These are phyloP conservation scores for Penicillium manginii DNA, from an alignment of 495 filamentous ascomycete species.

Conservation along the genomic window DNA sequence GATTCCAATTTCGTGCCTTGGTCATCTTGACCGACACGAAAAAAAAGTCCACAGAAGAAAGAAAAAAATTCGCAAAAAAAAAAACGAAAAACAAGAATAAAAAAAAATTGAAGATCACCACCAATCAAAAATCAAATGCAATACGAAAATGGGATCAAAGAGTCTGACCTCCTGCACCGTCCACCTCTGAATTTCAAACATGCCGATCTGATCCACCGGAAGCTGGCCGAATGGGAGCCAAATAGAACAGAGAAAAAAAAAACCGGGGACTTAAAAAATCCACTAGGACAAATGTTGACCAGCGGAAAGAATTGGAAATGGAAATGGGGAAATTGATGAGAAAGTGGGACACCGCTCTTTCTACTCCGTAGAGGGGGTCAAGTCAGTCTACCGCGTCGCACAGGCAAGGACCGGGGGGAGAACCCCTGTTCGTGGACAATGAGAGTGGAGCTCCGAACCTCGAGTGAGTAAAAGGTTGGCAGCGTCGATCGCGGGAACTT, in stretches of 20 bases:
- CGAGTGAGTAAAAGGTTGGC: conserved; percentile 13
- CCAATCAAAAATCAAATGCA: conserved; percentile 13
- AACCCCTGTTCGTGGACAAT: conserved; percentile 13
- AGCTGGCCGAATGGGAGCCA: neutral
- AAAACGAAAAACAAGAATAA: neutral
- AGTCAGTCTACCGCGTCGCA: neutral
- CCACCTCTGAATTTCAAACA: conserved; percentile 46
- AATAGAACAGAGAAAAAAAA: neutral
- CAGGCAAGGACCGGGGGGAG: conserved; percentile 3
- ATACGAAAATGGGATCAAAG: conserved; percentile 3
- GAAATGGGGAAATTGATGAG: conserved; percentile 3
- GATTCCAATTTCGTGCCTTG: conserved; percentile 6
- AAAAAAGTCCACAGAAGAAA: neutral
- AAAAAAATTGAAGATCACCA: neutral
- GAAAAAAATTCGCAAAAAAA: conserved; percentile 12
- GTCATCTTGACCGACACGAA: conserved; percentile 24
- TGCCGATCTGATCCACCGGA: conserved; percentile 26
- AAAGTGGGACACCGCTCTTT: conserved; percentile 24
- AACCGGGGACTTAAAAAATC: neutral
- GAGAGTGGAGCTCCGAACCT: conserved; percentile 11
- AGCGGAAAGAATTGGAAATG: neutral
- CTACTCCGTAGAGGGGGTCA: conserved; percentile 9
- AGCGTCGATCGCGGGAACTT: conserved; percentile 19
- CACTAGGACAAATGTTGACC: neutral
- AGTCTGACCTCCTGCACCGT: conserved; percentile 46